A percentile compares a stretch with the other conserved stretches of the same genome.
Conservation (phyloP, 1,284 basidiomycete genomes). For the Ceratorhiza oryzae-sativae region DNA sequence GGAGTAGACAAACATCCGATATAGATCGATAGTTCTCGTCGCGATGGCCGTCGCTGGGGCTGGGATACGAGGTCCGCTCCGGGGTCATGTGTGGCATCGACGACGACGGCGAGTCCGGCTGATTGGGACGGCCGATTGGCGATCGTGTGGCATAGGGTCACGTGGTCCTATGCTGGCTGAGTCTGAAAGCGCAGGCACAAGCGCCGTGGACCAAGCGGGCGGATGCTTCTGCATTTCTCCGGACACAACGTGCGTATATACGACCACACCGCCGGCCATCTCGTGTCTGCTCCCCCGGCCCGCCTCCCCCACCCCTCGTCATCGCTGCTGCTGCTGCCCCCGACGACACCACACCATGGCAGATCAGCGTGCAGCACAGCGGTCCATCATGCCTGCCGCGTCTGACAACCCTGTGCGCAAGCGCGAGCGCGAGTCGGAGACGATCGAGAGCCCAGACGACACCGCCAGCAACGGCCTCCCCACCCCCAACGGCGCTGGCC, state of each 20-base stretch:
- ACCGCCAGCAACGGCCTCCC: constrained; percentile 10
- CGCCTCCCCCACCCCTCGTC: not conserved
- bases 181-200: constrained; percentile 20
- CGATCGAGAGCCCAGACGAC: constrained; percentile 27
- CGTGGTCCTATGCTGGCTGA: constrained; percentile 5
- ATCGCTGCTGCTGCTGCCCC: not conserved
- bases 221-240: not conserved
- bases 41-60: not conserved
- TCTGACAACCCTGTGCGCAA: constrained; percentile 16
- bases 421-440: constrained; percentile 26
- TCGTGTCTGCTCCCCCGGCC: not conserved
- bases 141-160: constrained; percentile 8
- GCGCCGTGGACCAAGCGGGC: not conserved
- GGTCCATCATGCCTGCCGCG: constrained; percentile 29
- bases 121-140: not conserved
- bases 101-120: not conserved
- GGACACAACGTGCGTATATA: constrained; percentile 20
- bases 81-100: not conserved
- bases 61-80: constrained; percentile 14
- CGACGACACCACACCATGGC: not conserved
- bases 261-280: constrained; percentile 3
- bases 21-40: not conserved
- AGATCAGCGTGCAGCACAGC: constrained; percentile 2
- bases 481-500: constrained; percentile 7
- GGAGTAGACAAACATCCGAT: constrained; percentile 9